phyloP scores from a whole-genome alignment of 2,329 filamentous ascomycete species.

The Cercospora sojina region DNA sequence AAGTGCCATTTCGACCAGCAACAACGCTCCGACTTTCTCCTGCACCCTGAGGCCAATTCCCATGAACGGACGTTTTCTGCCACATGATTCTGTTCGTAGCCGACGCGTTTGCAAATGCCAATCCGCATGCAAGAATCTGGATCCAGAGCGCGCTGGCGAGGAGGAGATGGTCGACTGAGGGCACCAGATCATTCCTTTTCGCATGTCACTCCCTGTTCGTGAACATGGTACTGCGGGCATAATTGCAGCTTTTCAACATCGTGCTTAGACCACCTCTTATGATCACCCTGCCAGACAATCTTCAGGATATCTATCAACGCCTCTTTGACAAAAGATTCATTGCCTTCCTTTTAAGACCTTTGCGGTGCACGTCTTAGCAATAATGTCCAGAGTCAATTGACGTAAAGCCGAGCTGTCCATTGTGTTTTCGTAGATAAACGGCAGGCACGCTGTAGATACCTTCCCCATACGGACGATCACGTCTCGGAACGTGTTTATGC shows the following conservation, averaged over 20 bases:
- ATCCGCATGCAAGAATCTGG: not conserved
- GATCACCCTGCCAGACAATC: not conserved
- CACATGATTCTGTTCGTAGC: not conserved
- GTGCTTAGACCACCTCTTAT: not conserved
- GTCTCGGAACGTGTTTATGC: not conserved
- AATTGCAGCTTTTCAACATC: not conserved
- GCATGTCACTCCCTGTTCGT: slow-evolving; percentile 7
- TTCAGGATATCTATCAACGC: slow-evolving; percentile 2
- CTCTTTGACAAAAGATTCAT: not conserved
- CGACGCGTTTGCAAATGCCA: not conserved
- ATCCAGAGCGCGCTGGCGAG: not conserved
- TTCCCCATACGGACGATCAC: not conserved
- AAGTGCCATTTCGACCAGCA: too few relatives aligned
- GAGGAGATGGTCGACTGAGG: not conserved
- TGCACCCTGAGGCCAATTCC: too few relatives aligned
- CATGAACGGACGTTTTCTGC: too few relatives aligned
- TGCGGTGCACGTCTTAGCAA: not conserved
- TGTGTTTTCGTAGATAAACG: slow-evolving; percentile 14
- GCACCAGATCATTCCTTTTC: not conserved
- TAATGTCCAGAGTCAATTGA: not conserved
- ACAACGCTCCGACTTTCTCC: too few relatives aligned
- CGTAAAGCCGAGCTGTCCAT: not conserved
- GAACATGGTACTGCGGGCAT: not conserved
- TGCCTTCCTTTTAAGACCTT: not conserved
- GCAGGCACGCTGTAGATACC: not conserved